A percentile compares a stretch with the other conserved stretches of the same genome.
phyloP scores from a whole-genome alignment of 2,329 filamentous ascomycete species.

The Ascochyta koolunga region DNA sequence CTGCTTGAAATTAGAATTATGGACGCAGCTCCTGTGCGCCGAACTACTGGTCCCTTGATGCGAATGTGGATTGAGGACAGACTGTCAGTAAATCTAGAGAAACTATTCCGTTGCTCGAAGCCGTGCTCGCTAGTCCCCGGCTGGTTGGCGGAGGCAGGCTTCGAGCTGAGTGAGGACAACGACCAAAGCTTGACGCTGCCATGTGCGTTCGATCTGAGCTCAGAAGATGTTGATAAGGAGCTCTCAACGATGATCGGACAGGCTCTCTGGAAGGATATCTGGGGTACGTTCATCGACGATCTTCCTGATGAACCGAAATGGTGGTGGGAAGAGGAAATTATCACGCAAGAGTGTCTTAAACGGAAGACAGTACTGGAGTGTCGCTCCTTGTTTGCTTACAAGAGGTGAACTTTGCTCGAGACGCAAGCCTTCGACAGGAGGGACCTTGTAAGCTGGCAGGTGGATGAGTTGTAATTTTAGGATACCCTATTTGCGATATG shows the following conservation, averaged over 20 bases:
- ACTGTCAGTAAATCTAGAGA: conserved; percentile 64
- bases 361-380: conserved; percentile 47
- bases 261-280: conserved; percentile 47
- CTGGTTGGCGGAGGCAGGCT: conserved; percentile 63
- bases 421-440: too few species aligned
- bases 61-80: conserved; percentile 67
- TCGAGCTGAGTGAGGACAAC: conserved; percentile 44
- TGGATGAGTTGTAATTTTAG: conserved; percentile 7
- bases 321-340: conserved; percentile 50
- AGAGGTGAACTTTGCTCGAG: conserved; percentile 18
- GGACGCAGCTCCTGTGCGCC: conserved; percentile 64
- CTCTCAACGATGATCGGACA: conserved; percentile 44
- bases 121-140: conserved; percentile 64
- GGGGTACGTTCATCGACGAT: conserved; percentile 46
- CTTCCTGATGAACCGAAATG: conserved; percentile 36
- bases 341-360: conserved; percentile 45
- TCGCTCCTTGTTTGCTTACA: conserved; percentile 45
- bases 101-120: conserved; percentile 63
- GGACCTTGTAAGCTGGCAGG: neutral
- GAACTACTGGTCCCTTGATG: conserved; percentile 63
- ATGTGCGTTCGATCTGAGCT: conserved; percentile 32
- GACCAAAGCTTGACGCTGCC: conserved; percentile 37
- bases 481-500: conserved; percentile 14
- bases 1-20: conserved; percentile 66
- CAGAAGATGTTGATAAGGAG: conserved; percentile 35